phyloP scores from a whole-genome alignment of 345 rosid species.

The Lepidium aucheri region DNA sequence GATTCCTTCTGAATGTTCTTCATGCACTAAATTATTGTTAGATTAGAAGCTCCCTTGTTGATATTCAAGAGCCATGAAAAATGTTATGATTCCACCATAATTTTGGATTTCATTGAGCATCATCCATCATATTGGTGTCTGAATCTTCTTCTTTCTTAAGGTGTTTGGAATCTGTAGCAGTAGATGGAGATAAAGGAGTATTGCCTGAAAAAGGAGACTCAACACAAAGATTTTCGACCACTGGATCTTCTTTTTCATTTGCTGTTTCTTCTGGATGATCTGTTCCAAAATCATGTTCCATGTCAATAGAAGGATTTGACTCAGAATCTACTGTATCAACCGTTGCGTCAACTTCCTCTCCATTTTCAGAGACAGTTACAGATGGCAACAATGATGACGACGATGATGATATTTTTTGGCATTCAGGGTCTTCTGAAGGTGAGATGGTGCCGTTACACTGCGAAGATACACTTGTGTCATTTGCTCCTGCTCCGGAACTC shows the following conservation, averaged over 20 bases:
- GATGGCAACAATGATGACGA: neutral
- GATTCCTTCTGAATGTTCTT: too few relatives aligned
- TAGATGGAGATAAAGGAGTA: conserved; percentile 7
- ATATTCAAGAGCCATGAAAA: conserved; percentile 18
- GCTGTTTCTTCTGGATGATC: conserved; percentile 4
- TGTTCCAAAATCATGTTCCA: neutral
- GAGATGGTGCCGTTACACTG: conserved; percentile 18
- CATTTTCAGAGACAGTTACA: neutral
- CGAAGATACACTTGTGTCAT: neutral
- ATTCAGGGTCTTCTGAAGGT: conserved; percentile 23
- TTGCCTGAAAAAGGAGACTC: neutral
- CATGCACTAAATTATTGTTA: conserved; percentile 21
- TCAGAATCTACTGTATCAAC: conserved; percentile 17
- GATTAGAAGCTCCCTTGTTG: conserved; percentile 19
- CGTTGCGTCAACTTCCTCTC: neutral
- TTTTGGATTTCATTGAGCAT: conserved; percentile 3
- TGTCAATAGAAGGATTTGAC: conserved; percentile 9
- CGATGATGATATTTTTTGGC: conserved; percentile 11
- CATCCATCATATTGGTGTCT: conserved; percentile 6
- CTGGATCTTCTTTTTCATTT: conserved; percentile 2
- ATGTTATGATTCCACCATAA: neutral
- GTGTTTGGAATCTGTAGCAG: neutral
- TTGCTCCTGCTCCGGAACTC: conserved; percentile 1
- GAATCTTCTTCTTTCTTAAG: conserved; percentile 4
- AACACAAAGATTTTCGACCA: neutral